These are phyloP conservation scores for Trichoderma guizhouense DNA, from an alignment of 2,329 filamentous ascomycete species.

Conservation along the genomic window DNA sequence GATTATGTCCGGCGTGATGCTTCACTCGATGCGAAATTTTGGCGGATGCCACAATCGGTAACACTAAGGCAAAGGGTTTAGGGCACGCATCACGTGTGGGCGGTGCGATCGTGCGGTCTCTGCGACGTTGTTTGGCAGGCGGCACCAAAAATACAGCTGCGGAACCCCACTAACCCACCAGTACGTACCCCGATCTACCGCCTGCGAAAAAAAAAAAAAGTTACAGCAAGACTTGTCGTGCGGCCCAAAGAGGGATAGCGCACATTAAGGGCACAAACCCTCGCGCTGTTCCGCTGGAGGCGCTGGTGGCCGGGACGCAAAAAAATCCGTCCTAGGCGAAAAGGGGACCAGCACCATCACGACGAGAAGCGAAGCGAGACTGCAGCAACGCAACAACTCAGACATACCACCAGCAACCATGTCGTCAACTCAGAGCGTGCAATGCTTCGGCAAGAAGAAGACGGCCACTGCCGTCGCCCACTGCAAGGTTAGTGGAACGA, in stretches of 20 bases:
- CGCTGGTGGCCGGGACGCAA: constrained; percentile 22
- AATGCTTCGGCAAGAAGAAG: constrained; percentile 99
- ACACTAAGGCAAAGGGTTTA: constrained; percentile 34
- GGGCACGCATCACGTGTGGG: constrained; percentile 33
- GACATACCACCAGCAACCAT: constrained; percentile 53
- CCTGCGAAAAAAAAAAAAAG: background rate
- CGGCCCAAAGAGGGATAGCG: constrained; percentile 29
- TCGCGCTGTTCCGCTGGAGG: constrained; percentile 21
- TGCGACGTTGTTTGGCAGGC: background rate
- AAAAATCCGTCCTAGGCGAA: constrained; percentile 22
- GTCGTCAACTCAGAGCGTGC: constrained; percentile 76
- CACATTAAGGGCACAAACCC: constrained; percentile 34
- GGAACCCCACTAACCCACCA: background rate
- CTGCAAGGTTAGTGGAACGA: constrained; percentile 66
- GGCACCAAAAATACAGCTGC: background rate
- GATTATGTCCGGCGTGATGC: constrained; percentile 34
- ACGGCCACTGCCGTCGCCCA: constrained; percentile 86
- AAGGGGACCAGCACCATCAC: constrained; percentile 18
- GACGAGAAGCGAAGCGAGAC: constrained; percentile 18
- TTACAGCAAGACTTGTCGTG: background rate
- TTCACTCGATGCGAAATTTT: constrained; percentile 36
- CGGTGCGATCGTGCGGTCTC: background rate
- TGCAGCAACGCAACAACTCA: constrained; percentile 26
- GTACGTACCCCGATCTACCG: background rate
- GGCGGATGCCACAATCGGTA: constrained; percentile 31